Evolutionary conservation across 1,284 basidiomycete genomes (phyloP).

Genomic region (Ustanciosporium gigantosporum): DNA sequence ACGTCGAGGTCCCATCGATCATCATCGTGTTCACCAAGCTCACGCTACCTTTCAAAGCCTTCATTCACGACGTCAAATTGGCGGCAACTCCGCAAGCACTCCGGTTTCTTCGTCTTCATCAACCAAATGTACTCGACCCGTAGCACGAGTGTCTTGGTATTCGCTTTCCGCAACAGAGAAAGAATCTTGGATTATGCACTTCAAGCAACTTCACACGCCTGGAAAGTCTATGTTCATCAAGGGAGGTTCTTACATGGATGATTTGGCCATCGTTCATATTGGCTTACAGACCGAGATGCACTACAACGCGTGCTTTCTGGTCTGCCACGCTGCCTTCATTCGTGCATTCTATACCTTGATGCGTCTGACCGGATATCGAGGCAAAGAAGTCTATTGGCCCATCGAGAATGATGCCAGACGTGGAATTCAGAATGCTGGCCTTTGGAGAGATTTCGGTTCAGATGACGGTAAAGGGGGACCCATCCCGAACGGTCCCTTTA

Average conservation of each 20-base stretch:
- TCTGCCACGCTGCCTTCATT: constrained; percentile 21
- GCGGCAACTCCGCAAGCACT: too few relatives aligned
- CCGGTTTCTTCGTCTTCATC: constrained; percentile 1
- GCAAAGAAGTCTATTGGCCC: constrained; percentile 24
- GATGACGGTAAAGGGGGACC: constrained; percentile 10
- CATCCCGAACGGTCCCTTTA: constrained; percentile 21
- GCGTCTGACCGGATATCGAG: constrained; percentile 15
- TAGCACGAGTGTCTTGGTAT: constrained; percentile 24
- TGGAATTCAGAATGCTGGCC: constrained; percentile 4
- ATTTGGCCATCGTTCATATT: constrained; percentile 22
- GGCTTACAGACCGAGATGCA: constrained; percentile 30
- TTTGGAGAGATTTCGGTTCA: constrained; percentile 9
- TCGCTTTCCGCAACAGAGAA: constrained; percentile 4
- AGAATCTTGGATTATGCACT: constrained; percentile 6
- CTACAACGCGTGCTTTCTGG: constrained; percentile 26
- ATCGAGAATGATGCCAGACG: constrained; percentile 7
- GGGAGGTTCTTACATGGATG: constrained; percentile 18
- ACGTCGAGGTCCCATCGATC: too few relatives aligned
- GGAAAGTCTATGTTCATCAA: constrained; percentile 22
- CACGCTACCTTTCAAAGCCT: too few relatives aligned
- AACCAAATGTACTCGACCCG: constrained; percentile 16
- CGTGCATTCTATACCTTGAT: constrained; percentile 21
- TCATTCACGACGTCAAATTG: too few relatives aligned
- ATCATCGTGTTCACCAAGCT: too few relatives aligned
- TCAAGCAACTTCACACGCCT: constrained; percentile 1